Conservation (phyloP, 129 eudicot species). For the Helichrysum umbraculigerum region DNA sequence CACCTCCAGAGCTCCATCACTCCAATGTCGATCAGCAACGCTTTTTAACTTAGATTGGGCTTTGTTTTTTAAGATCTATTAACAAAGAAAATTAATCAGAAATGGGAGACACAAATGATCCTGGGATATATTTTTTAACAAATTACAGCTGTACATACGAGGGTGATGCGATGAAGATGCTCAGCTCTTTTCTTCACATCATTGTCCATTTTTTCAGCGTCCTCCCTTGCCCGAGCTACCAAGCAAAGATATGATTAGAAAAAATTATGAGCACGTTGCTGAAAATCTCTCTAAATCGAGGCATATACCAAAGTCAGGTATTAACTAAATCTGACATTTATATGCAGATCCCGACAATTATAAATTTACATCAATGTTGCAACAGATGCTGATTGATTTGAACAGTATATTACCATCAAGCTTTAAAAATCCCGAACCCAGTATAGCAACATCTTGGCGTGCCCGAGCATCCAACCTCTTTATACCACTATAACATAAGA, state of each 20-base stretch:
- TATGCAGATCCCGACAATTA: background rate
- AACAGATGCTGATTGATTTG: constrained; percentile 12
- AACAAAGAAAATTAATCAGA: constrained; percentile 15
- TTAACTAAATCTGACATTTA: background rate
- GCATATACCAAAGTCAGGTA: background rate
- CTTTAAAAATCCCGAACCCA: constrained; percentile 80
- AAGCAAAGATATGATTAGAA: constrained; percentile 24
- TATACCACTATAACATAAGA: constrained; percentile 57
- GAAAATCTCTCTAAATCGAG: background rate
- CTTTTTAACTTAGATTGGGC: constrained; percentile 86
- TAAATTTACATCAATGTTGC: constrained; percentile 10
- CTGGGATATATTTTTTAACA: background rate
- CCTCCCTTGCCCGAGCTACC: constrained; percentile 97
- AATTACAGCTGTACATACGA: constrained; percentile 43
- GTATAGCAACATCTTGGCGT: constrained; percentile 89
- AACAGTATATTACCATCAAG: constrained; percentile 74
- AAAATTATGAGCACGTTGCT: constrained; percentile 11
- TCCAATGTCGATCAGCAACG: constrained; percentile 96
- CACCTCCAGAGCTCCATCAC: constrained; percentile 98
- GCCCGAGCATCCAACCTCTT: constrained; percentile 95
- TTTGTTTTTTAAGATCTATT: constrained; percentile 70
- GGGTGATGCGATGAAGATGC: constrained; percentile 78
- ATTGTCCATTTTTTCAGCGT: constrained; percentile 81
- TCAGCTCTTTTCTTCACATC: constrained; percentile 91
- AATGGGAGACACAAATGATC: background rate